These are phyloP conservation scores for Saitozyma sp. DNA, from an alignment of 768 basidiomycete species.

Conservation along the genomic window DNA sequence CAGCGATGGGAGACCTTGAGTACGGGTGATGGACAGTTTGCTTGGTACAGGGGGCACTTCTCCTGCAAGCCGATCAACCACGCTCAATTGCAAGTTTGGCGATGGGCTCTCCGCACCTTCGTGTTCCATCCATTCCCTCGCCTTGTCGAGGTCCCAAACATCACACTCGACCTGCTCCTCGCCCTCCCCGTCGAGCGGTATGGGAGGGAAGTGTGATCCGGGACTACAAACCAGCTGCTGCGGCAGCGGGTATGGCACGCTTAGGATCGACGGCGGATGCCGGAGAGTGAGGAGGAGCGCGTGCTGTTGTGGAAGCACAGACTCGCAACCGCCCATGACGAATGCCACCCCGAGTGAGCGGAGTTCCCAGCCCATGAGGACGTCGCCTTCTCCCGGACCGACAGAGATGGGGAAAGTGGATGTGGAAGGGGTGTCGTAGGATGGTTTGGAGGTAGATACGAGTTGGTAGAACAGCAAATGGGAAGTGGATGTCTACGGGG, in stretches of 20 bases:
- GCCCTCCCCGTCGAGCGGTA: conserved; percentile 41
- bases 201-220: conserved; percentile 36
- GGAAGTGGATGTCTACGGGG: conserved; percentile 69
- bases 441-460: conserved; percentile 58
- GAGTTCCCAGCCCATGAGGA: conserved; percentile 31
- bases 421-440: conserved; percentile 25
- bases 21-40: conserved; percentile 16
- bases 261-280: conserved; percentile 32
- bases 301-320: conserved; percentile 27
- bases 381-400: conserved; percentile 49
- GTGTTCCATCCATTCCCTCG: conserved; percentile 25
- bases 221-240: conserved; percentile 23
- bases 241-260: conserved; percentile 43
- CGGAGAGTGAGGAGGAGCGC: conserved; percentile 31
- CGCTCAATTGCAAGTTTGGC: conserved; percentile 1
- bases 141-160: conserved; percentile 35
- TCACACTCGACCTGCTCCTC: conserved; percentile 41
- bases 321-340: conserved; percentile 36
- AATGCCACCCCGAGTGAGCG: conserved; percentile 29
- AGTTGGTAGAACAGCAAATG: conserved; percentile 71
- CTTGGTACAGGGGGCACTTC: conserved; percentile 12
- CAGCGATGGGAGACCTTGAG: conserved; percentile 29
- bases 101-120: not conserved
- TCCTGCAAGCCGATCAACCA: conserved; percentile 1
- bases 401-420: conserved; percentile 12